Conservation (phyloP, 1,284 basidiomycete genomes). For the Porodaedalea pini region DNA sequence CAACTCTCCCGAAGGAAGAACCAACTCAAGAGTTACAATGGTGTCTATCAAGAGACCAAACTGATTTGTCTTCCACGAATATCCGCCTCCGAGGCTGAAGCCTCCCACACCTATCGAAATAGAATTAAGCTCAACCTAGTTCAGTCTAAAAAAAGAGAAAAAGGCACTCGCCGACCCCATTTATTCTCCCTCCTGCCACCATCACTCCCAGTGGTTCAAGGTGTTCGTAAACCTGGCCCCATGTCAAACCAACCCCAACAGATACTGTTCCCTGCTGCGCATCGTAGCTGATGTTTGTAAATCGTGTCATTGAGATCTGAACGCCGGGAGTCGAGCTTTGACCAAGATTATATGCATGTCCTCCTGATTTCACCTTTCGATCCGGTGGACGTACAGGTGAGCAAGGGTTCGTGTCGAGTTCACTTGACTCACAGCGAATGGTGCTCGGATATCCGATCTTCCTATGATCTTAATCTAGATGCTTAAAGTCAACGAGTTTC, state of each 20-base stretch:
- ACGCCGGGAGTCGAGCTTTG: constrained; percentile 28
- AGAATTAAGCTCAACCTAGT: background rate
- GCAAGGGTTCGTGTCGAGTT: background rate
- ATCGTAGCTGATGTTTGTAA: constrained; percentile 21
- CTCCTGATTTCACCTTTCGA: constrained; percentile 24
- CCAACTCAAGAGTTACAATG: constrained; percentile 13
- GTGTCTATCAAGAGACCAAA: constrained; percentile 18
- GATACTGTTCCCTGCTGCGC: constrained; percentile 16
- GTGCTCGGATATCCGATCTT: constrained; percentile 15
- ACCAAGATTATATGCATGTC: constrained; percentile 26
- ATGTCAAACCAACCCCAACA: constrained; percentile 23
- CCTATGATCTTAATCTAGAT: constrained; percentile 11
- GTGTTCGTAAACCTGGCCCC: constrained; percentile 27
- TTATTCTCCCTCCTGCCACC: constrained; percentile 25
- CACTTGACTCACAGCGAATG: constrained; percentile 18
- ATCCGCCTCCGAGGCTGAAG: constrained; percentile 19
- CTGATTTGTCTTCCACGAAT: constrained; percentile 21
- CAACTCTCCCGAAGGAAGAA: constrained; percentile 14
- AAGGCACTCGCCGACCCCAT: constrained; percentile 20
- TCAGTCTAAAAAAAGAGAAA: background rate
- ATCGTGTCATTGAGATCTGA: constrained; percentile 25
- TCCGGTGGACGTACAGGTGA: background rate
- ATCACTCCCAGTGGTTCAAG: constrained; percentile 21
- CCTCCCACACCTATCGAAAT: constrained; percentile 14
- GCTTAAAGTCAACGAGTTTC: background rate